Evolutionary conservation across 2,329 filamentous ascomycete species (phyloP), one percentile per base, ranked within the genome.

Genomic region (Penicillium polonicum): DNA sequence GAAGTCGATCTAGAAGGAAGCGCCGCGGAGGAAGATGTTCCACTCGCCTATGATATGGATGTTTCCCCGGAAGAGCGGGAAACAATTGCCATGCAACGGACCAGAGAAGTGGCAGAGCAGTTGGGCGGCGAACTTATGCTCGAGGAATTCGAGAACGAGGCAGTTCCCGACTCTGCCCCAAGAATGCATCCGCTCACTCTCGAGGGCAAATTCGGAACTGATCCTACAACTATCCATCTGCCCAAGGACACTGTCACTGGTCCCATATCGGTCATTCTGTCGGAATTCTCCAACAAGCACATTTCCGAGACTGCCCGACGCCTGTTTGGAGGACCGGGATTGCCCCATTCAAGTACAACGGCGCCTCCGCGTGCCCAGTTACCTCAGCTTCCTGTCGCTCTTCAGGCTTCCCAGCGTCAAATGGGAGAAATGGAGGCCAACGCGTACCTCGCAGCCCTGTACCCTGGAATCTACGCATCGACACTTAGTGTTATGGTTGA

Each of bases 341-440:
- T 97, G 17, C 92, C 92, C 3, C 82, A 88, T 69, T 95, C 91
- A 2, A 86, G 89, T 0, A 83, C 87, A 1, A 92, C 89, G 2
- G 88, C 89, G 0, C 76, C 78, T 33, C 78, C 80, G 2, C 72
- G 65, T n/a, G 70, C 72, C 60, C 76, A 74, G 23, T 76, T 81
- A 62, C 77, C 81, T 35, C 84, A 86, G 69, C 78, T 82, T 57
- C 79, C 85, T 0, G 85, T 88, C 48, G 78, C 83, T 0, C 71
- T 88, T 2, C 78, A 82, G 57, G 82, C 84, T 7, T 77, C 78
- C 5, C 83, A 86, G 59, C 73, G 76, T 46, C 72, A 78, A 25
- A 87, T 88, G 85, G 77, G 78, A 38, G 79, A 83, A 38, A 86
- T 87, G 71, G 85, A 88, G 66, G 83, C 79, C 6, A 85, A 87